Evolutionary conservation across 306 rosid species (phyloP).

Genomic region (Begonia peltatifolia): DNA sequence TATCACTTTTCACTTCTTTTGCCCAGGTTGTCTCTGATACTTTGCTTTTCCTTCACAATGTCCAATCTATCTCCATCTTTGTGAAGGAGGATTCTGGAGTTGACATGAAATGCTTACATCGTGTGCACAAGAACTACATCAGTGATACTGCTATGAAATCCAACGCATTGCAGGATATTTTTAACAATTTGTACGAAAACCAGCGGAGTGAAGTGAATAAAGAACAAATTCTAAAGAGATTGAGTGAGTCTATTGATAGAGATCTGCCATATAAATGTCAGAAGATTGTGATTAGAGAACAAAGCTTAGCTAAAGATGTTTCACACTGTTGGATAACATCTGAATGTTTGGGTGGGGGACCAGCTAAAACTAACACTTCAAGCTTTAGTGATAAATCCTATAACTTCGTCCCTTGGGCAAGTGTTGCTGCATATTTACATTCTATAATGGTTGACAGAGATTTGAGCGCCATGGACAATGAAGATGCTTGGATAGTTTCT

Average conservation of each 20-base stretch:
- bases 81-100: slow-evolving; percentile 72
- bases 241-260: slow-evolving; percentile 35
- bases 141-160: slow-evolving; percentile 53
- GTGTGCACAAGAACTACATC: slow-evolving; percentile 41
- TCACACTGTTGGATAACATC: slow-evolving; percentile 77
- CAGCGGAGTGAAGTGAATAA: slow-evolving; percentile 48
- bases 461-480: slow-evolving; percentile 16
- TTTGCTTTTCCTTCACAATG: slow-evolving; percentile 68
- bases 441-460: slow-evolving; percentile 40
- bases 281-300: slow-evolving; percentile 51
- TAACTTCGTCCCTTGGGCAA: slow-evolving; percentile 91
- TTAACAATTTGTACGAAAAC: slow-evolving; percentile 47
- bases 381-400: slow-evolving; percentile 26
- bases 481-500: slow-evolving; percentile 18
- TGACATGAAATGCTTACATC: slow-evolving; percentile 74
- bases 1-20: slow-evolving; percentile 65
- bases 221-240: slow-evolving; percentile 57
- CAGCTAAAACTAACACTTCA: slow-evolving; percentile 31
- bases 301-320: slow-evolving; percentile 33
- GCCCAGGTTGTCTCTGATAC: slow-evolving; percentile 78
- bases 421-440: slow-evolving; percentile 75
- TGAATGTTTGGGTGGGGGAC: slow-evolving; percentile 77
- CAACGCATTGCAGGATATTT: slow-evolving; percentile 41
- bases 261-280: slow-evolving; percentile 71
- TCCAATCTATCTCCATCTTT: slow-evolving; percentile 68